These are phyloP conservation scores for Thalia dealbata DNA, from an alignment of 176 grass and related monocot species.

Conservation along the genomic window DNA sequence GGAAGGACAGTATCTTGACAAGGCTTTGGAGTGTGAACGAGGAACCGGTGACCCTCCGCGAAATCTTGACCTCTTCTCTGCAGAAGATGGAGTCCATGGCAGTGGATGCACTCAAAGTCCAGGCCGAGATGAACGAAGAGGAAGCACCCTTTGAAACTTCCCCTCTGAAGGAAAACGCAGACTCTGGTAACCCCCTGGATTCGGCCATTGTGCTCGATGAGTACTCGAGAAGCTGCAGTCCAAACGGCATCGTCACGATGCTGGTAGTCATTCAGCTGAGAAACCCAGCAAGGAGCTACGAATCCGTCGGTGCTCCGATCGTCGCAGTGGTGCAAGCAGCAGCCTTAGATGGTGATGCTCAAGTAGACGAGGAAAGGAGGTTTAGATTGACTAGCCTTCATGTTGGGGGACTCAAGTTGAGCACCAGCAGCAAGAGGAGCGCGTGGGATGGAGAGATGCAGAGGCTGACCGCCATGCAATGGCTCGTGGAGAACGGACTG, in stretches of 20 bases:
- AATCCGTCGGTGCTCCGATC: slow-evolving; percentile 82
- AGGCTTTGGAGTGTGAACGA: slow-evolving; percentile 52
- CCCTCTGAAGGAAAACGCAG: slow-evolving; percentile 9
- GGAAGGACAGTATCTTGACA: slow-evolving; percentile 53
- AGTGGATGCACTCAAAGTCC: slow-evolving; percentile 64
- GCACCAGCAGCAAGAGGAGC: slow-evolving; percentile 25
- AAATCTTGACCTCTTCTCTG: slow-evolving; percentile 60
- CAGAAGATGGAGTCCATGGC: slow-evolving; percentile 91
- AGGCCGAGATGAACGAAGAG: slow-evolving; percentile 55
- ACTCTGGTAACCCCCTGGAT: slow-evolving; percentile 34
- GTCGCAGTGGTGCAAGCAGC: slow-evolving; percentile 50
- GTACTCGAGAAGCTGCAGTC: slow-evolving; percentile 18
- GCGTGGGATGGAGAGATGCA: slow-evolving; percentile 52
- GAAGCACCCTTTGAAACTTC: slow-evolving; percentile 57
- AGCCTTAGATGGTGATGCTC: slow-evolving; percentile 21
- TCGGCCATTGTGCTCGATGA: slow-evolving; percentile 35
- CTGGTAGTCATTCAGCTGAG: slow-evolving; percentile 54
- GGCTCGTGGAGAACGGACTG: slow-evolving; percentile 44
- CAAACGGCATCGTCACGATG: slow-evolving; percentile 33
- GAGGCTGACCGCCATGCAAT: slow-evolving; percentile 75
- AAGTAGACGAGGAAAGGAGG: slow-evolving; percentile 21
- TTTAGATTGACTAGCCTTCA: slow-evolving; percentile 76
- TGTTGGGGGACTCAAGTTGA: slow-evolving; percentile 57
- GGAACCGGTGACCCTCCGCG: slow-evolving; percentile 56
- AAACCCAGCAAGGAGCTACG: slow-evolving; percentile 56